phyloP scores from a whole-genome alignment of 257 asterid genomes.

The Rhazya stricta region DNA sequence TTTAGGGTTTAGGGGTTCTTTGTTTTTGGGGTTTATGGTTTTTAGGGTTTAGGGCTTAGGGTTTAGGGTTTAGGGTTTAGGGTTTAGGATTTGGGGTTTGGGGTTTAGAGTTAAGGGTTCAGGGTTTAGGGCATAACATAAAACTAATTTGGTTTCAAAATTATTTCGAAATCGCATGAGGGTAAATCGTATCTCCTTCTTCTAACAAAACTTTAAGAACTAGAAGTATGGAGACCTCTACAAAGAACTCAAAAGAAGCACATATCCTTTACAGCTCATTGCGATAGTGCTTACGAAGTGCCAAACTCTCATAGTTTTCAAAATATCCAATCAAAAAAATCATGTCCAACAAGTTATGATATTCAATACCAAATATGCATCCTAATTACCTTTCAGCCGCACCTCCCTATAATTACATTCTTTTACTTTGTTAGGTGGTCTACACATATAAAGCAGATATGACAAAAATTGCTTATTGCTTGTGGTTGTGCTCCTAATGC shows the following conservation, averaged over 20 bases:
- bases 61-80: too few relatives aligned
- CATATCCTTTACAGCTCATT: background rate
- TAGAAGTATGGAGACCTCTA: background rate
- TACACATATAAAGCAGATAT: background rate
- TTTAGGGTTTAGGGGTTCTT: too few relatives aligned
- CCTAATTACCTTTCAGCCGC: slow-evolving; percentile 3
- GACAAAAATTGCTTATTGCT: background rate
- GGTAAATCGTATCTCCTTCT: background rate
- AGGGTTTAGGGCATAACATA: too few relatives aligned
- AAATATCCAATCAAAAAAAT: background rate
- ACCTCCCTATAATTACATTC: slow-evolving; percentile 25
- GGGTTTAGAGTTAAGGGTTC: too few relatives aligned
- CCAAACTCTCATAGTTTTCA: background rate
- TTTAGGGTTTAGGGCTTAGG: too few relatives aligned
- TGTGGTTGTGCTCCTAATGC: background rate
- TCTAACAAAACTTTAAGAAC: background rate
- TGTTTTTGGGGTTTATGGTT: too few relatives aligned
- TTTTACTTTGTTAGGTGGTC: background rate
- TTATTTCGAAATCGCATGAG: background rate
- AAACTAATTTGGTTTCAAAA: too few relatives aligned
- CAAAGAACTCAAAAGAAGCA: slow-evolving; percentile 3
- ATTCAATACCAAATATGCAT: background rate
- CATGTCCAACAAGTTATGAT: background rate
- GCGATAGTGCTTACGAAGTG: slow-evolving; percentile 8
- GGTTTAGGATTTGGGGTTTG: too few relatives aligned